Evolutionary conservation across 345 rosid genomes (phyloP).

Genomic region (Eucalyptus sp.): DNA sequence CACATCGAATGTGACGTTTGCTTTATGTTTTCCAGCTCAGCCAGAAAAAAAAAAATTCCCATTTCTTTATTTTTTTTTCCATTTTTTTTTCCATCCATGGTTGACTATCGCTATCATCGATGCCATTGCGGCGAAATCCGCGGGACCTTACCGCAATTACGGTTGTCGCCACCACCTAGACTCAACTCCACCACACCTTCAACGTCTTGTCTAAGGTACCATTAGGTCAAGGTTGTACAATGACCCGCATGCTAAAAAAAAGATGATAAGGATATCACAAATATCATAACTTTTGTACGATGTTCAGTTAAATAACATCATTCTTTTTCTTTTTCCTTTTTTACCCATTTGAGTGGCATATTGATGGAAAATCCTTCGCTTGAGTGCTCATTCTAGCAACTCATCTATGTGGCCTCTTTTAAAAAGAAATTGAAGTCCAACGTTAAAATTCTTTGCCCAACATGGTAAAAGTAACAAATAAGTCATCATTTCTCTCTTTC

Average conservation of each 20-base stretch:
- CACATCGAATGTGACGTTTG: background rate
- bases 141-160: background rate
- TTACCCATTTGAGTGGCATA: background rate
- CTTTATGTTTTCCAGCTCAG: background rate
- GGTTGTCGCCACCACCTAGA: background rate
- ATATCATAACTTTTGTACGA: no score
- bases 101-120: background rate
- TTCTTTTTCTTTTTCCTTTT: no score
- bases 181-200: background rate
- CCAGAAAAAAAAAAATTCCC: background rate
- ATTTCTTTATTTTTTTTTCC: background rate
- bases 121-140: background rate
- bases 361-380: background rate
- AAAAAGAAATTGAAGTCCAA: background rate
- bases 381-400: background rate
- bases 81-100: background rate
- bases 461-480: background rate
- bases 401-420: background rate
- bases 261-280: background rate
- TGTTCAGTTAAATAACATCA: accelerated
- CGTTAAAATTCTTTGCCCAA: no score
- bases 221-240: background rate
- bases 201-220: background rate
- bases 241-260: background rate
- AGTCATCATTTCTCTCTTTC: background rate